Percentiles rank a stretch among this genome's conserved stretches.
Conservation (phyloP, 2,329 filamentous ascomycete species). For the Aspergillus viridinutans region DNA sequence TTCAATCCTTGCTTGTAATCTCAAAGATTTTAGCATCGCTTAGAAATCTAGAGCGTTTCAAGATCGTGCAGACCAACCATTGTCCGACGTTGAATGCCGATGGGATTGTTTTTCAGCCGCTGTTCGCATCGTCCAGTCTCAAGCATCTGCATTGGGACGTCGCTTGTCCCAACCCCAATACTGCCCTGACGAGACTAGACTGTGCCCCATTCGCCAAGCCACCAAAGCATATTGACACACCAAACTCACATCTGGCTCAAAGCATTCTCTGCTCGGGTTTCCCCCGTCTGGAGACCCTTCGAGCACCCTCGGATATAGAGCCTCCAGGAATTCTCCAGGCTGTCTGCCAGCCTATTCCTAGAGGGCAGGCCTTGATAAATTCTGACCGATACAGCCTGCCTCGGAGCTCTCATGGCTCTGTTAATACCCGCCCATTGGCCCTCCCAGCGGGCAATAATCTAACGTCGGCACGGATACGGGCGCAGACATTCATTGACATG, state of each 20-base stretch:
- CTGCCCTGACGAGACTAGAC: conserved; percentile 36
- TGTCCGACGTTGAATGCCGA: conserved; percentile 44
- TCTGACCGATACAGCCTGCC: conserved; percentile 40
- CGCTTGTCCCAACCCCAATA: conserved; percentile 34
- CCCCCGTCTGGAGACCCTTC: conserved; percentile 36
- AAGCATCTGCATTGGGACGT: conserved; percentile 56
- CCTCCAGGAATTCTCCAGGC: conserved; percentile 42
- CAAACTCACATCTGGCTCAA: conserved; percentile 42
- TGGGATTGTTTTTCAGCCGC: conserved; percentile 43
- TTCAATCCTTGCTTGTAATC: conserved; percentile 49
- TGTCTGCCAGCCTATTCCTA: conserved; percentile 38
- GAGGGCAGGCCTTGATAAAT: conserved; percentile 36
- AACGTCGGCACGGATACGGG: conserved; percentile 42
- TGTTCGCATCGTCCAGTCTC: conserved; percentile 48
- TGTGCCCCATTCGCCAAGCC: conserved; percentile 34
- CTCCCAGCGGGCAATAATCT: conserved; percentile 42
- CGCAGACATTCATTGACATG: conserved; percentile 44
- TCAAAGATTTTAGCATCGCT: conserved; percentile 50
- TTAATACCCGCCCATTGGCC: conserved; percentile 37
- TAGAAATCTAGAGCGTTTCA: conserved; percentile 45
- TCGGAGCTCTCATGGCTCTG: conserved; percentile 40
- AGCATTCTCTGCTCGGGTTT: conserved; percentile 43
- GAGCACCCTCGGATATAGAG: conserved; percentile 43
- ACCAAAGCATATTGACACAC: conserved; percentile 30
- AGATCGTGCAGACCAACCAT: conserved; percentile 48